These are phyloP conservation scores for Phyllostachys edulis DNA, from an alignment of 176 grass and related monocot genomes.

Conservation along the genomic window DNA sequence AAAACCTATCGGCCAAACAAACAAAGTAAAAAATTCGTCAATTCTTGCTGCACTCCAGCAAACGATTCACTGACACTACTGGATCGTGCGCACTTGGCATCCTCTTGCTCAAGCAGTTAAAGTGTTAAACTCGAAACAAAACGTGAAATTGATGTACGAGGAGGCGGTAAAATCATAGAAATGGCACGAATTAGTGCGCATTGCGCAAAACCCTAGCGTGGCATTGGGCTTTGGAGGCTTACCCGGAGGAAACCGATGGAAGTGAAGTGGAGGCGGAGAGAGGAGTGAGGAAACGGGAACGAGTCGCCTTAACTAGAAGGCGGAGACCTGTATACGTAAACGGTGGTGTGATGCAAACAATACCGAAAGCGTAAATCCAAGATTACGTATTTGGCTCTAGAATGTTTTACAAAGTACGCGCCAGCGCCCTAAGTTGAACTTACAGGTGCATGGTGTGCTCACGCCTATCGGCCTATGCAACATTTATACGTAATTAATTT, in stretches of 20 bases:
- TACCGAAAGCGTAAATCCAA: fast-evolving
- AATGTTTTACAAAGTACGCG: not conserved
- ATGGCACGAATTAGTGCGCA: not conserved
- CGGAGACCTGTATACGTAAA: not conserved
- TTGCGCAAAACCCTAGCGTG: not conserved
- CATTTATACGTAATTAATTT: too few relatives aligned
- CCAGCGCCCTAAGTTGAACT: too few relatives aligned
- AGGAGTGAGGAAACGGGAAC: not conserved
- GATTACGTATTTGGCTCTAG: not conserved
- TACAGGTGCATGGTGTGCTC: too few relatives aligned
- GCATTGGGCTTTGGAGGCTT: not conserved
- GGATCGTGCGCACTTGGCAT: not conserved
- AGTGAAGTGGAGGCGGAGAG: not conserved
- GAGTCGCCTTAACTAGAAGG: too few relatives aligned
- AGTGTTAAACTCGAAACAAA: not conserved
- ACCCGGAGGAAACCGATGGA: not conserved
- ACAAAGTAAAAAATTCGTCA: not conserved
- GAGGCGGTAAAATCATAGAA: not conserved
- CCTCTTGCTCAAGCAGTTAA: not conserved
- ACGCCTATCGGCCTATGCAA: too few relatives aligned
- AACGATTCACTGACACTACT: not conserved
- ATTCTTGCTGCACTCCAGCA: not conserved
- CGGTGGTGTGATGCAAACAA: not conserved
- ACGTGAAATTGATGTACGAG: not conserved
- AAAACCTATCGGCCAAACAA: not conserved